These are phyloP conservation scores for Sclerotinia minor DNA, from an alignment of 2,329 filamentous ascomycete species.

Conservation along the genomic window DNA sequence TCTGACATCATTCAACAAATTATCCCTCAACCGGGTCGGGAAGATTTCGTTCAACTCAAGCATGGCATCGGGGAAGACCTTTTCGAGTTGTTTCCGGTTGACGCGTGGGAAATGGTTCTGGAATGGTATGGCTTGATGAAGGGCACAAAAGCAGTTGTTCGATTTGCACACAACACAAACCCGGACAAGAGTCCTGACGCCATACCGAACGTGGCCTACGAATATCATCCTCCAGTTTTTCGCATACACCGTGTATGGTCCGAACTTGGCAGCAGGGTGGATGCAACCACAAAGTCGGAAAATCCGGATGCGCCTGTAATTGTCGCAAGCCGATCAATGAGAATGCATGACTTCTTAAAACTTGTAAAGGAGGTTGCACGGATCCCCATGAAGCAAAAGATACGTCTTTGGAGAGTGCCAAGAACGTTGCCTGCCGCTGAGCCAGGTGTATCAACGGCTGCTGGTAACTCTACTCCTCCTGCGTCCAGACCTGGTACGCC, in stretches of 20 bases:
- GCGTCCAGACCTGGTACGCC: conserved; percentile 40
- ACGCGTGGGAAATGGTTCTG: conserved; percentile 79
- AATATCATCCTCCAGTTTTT: conserved; percentile 82
- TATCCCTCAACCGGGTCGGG: conserved; percentile 51
- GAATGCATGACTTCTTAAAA: conserved; percentile 73
- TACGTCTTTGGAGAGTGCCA: conserved; percentile 57
- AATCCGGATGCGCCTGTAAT: conserved; percentile 63
- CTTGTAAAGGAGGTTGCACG: conserved; percentile 67
- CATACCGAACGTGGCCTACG: conserved; percentile 70
- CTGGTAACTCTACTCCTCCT: conserved; percentile 46
- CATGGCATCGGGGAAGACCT: conserved; percentile 67
- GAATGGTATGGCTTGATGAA: conserved; percentile 78
- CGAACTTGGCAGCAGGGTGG: conserved; percentile 55
- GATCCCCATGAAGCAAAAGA: conserved; percentile 69
- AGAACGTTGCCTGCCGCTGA: conserved; percentile 36
- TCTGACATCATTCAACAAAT: conserved; percentile 71
- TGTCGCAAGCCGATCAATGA: conserved; percentile 68
- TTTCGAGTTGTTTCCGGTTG: conserved; percentile 73
- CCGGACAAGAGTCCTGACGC: conserved; percentile 49
- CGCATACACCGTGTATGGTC: conserved; percentile 78
- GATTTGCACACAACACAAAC: conserved; percentile 76
- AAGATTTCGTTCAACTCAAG: conserved; percentile 71
- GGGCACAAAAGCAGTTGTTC: conserved; percentile 69
- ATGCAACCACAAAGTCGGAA: conserved; percentile 61
- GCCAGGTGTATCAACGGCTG: conserved; percentile 42